Base-by-base conservation (phyloP, 2,329 filamentous ascomycete genomes). In the Phialophora verrucosa region DNA sequence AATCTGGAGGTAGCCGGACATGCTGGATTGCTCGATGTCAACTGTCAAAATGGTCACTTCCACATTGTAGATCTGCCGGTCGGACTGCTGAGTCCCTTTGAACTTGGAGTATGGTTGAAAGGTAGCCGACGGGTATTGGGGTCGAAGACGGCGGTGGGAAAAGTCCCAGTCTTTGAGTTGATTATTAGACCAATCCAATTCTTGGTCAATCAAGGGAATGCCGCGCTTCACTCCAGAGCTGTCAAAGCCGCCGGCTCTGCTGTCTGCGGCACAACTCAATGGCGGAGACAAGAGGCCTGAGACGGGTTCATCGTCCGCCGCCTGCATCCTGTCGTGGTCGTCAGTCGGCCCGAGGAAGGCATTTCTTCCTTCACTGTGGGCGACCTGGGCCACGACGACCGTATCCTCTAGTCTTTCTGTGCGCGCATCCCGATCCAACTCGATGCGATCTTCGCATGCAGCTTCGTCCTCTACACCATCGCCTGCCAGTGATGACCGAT, bases 21-120 rank as follows among this genome's bases (percentile, higher is more conserved):
- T 84, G 74, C 94, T 97, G 5, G 93, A 97, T 77, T 98, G 92
- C 63, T 89, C 87, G 85, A 98, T 90, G 76, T 98, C 93, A 53
- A 98, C 93, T 79, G 97, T 90, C 79, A 98, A 97, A 72, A 99
- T 92, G 76, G 97, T 93, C 1, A 99, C 95, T 74, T 97, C 91
- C 0, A 99, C 95, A 69, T 97, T 92, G 77, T 99, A 99, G 10
- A 91, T 87, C 76, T 97, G 93, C 66, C 91, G 88, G 76, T 98
- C 94, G 2, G 94, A 98, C 76, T 94, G 91, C 75, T 99, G 95
- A 14, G 91, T 96, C 64, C 95, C 95, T 66, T 87, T 86, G 75
- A 97, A 99, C 73, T 87, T 91, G 79, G 92, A 97, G 20, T 93
- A 93, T 2, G 93, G 88, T 54, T 92, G 90, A 63, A 99, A 83